Conservation (phyloP, 1,284 basidiomycete genomes). For the Fistulinella cinereoalba region DNA sequence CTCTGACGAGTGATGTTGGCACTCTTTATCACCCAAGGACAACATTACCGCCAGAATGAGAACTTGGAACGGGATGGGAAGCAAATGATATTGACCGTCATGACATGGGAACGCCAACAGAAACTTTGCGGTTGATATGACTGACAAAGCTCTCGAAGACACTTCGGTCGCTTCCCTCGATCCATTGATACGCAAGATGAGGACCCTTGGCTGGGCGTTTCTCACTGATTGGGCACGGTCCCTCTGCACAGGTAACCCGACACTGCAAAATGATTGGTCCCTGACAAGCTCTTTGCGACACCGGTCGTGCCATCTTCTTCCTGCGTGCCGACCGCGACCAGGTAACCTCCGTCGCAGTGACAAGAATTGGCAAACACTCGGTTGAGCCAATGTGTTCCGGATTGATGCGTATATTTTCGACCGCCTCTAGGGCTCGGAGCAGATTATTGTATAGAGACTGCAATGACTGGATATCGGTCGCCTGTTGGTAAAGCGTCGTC, state of each 20-base stretch:
- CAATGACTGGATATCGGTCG: conserved; percentile 22
- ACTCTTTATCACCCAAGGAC: no score
- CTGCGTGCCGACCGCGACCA: conserved; percentile 75
- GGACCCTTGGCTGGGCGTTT: conserved; percentile 10
- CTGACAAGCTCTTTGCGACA: neutral
- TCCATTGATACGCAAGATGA: conserved; percentile 56
- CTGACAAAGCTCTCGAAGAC: conserved; percentile 70
- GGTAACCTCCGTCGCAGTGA: conserved; percentile 53
- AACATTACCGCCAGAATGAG: no score
- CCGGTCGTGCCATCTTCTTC: conserved; percentile 32
- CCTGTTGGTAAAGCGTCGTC: conserved; percentile 48
- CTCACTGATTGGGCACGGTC: conserved; percentile 16
- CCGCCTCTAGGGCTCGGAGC: conserved; percentile 29
- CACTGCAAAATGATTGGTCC: conserved; percentile 20
- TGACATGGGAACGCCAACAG: neutral
- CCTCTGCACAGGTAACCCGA: conserved; percentile 29
- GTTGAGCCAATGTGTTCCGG: conserved; percentile 2
- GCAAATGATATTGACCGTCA: neutral
- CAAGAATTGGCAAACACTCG: conserved; percentile 22
- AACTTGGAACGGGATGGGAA: no score
- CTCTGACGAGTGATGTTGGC: no score
- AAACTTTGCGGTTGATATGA: conserved; percentile 46
- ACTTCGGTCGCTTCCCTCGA: conserved; percentile 55
- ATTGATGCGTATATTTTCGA: conserved; percentile 35
- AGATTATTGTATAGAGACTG: conserved; percentile 23